Base-by-base conservation (phyloP, 1,284 basidiomycete species). In the Rhodotorula sp. region DNA sequence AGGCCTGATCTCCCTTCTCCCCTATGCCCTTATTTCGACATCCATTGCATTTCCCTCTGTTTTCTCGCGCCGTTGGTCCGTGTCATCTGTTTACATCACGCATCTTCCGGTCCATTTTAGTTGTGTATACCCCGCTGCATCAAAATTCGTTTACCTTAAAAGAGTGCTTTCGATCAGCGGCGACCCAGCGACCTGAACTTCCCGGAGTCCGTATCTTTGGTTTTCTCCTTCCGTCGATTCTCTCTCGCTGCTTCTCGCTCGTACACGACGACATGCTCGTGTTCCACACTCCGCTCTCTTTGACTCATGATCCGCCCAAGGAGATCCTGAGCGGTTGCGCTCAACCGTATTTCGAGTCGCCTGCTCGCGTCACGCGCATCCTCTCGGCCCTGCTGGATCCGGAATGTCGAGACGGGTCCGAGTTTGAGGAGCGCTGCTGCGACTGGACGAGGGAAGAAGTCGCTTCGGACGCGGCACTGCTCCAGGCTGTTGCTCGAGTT, bases 241-340 rank as follows among this genome's bases (percentile, higher is more conserved):
- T 23, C 31, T 23, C n/a, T 52, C 48, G 39, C 29, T 23, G 21
- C 29, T 15, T 29, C 21, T 15, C 48, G 15, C 31, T 29, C 26
- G 1, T 43, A 14, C 26, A n/a, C 7, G 23, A 18, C 60, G 5
- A 2, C 43, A 66, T 69, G 46, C 65, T 52, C 10, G 70, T 75
- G 46, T 46, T 75, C 26, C 68, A 72, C 58, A 43, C 51, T 1
- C 68, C 68, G 0, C 64, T 75, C 20, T 68, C 67, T 3, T 46
- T 68, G 47, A 64, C 79, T 0, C 82, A 83, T 64, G 62, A 81
- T 60, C 82, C 82, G 23, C 79, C 79, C 7, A 75, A 78, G 51
- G 82, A 83, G 64, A 80, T 82, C 39, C 72, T 82, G 21, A 80
- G 79, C 23, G 82, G 82, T 7, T 70, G 73, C 16, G 73, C 77